A percentile compares a stretch with the other conserved stretches of the same genome.
phyloP scores from a whole-genome alignment of 805 yeast genomes.

The Ogataea degrootiae region DNA sequence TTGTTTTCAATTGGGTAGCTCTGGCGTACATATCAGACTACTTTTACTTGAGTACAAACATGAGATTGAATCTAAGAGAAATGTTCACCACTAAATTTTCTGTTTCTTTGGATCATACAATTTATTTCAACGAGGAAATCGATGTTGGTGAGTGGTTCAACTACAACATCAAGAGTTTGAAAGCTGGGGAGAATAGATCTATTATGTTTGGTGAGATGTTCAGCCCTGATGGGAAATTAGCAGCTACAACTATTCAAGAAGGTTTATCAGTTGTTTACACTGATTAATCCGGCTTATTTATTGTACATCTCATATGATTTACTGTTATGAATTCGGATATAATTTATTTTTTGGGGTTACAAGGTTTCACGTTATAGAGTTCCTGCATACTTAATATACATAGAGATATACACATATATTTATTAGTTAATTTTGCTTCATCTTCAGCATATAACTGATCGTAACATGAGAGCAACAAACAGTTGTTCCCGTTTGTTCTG shows the following conservation, averaged over 20 bases:
- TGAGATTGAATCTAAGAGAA: conserved; percentile 45
- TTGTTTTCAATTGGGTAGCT: conserved; percentile 48
- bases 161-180: conserved; percentile 42
- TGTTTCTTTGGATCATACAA: conserved; percentile 61
- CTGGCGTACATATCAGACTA: conserved; percentile 58
- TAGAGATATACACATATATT: no score
- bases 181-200: conserved; percentile 49
- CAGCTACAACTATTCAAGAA: conserved; percentile 63
- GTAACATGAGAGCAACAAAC: no score
- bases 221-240: conserved; percentile 42
- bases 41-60: conserved; percentile 46
- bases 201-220: conserved; percentile 57
- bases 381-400: no score
- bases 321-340: no score
- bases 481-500: no score
- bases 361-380: no score
- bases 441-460: no score
- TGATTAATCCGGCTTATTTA: conserved; percentile 2
- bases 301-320: no score
- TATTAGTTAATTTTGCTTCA: no score
- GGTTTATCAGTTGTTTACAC: conserved; percentile 41
- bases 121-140: conserved; percentile 58
- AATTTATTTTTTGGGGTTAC: no score
- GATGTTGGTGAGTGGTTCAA: conserved; percentile 42
- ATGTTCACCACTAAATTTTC: conserved; percentile 44